Base-by-base conservation (phyloP, 2,329 filamentous ascomycete species). In the Xylaria sp. region DNA sequence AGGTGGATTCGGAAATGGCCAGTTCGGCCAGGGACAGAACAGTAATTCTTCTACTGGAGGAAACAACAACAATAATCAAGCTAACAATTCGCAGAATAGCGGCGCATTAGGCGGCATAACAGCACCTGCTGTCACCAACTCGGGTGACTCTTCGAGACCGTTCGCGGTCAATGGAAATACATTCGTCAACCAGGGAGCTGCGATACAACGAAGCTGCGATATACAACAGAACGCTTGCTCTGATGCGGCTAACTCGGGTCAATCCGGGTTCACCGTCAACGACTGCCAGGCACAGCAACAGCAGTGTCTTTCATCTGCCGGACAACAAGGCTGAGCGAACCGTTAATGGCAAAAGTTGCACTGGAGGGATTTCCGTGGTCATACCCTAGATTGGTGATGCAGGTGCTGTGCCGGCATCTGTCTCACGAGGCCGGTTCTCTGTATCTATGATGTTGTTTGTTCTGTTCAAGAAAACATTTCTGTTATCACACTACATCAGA, bases 211-310 rank as follows among this genome's bases (percentile, higher is more conserved):
- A 49, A 83, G 85, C 37, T 90, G 88, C 72, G 82, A 87, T 64
- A 82, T 88, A 61, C 86, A 89, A 77, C 84, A 87, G 77, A 89
- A 88, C 69, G 76, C 73, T 3, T 90, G 88, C 70, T 78, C 83
- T 12, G 77, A 87, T 65, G 82, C 82, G 28, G 83, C 83, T 60
- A 89, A 89, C 73, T 69, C 76, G 12, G 84, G 85, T 4, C 5
- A 52, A 74, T 68, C 78, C 14, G 79, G 78, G 42, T 72, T 79
- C 61, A 77, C 75, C 3, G 74, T 83, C 28, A 65, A 71, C n/a
- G 81, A 87, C 59, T 90, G 87, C 77, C 78, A 82, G 64, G 70
- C 76, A 4, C 87, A 90, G 75, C 79, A 65, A 4, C 51, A 70
- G 55, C 40, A 63, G 35, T 74, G 72, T 66, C 19, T 56, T 14